A percentile compares a stretch with the other conserved stretches of the same genome.
Evolutionary conservation across 2,329 filamentous ascomycete genomes (phyloP).

Genomic region (Macrophomina tecta): DNA sequence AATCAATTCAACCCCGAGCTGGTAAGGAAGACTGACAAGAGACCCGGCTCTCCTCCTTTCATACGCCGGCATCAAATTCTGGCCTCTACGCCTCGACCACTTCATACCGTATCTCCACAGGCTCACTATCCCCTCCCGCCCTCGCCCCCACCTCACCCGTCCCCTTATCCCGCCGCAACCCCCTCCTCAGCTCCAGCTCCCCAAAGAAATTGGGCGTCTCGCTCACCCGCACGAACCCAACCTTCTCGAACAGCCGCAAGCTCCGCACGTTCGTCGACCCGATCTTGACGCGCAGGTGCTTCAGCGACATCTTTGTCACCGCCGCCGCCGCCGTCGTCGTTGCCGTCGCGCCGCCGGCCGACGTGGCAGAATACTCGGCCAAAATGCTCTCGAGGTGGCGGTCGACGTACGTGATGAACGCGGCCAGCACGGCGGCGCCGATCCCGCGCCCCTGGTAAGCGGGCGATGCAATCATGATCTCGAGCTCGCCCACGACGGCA

Average conservation of each 20-base stretch:
- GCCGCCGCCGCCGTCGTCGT: conserved; percentile 12
- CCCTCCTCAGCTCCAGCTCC: conserved; percentile 64
- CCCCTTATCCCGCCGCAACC: background rate
- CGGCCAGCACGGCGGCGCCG: conserved; percentile 68
- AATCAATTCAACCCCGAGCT: no score
- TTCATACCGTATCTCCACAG: conserved; percentile 1
- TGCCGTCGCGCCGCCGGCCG: background rate
- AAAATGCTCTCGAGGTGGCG: conserved; percentile 62
- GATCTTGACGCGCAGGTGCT: conserved; percentile 67
- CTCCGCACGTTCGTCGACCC: conserved; percentile 62
- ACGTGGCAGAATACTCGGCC: conserved; percentile 55
- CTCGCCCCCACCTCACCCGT: no score
- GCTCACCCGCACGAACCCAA: conserved; percentile 61
- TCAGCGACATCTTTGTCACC: conserved; percentile 36
- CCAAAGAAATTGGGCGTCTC: conserved; percentile 69
- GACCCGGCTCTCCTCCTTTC: background rate
- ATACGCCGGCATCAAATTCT: background rate
- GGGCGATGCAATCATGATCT: conserved; percentile 80
- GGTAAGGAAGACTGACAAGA: no score
- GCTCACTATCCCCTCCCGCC: background rate
- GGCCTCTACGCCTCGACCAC: background rate
- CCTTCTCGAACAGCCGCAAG: conserved; percentile 64
- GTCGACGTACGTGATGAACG: conserved; percentile 73
- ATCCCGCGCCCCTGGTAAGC: conserved; percentile 66
- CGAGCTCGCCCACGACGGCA: conserved; percentile 70